Percentiles rank a stretch among this genome's conserved stretches.
These are phyloP conservation scores for Blumeriella jaapii DNA, from an alignment of 2,329 filamentous ascomycete species.

Conservation along the genomic window DNA sequence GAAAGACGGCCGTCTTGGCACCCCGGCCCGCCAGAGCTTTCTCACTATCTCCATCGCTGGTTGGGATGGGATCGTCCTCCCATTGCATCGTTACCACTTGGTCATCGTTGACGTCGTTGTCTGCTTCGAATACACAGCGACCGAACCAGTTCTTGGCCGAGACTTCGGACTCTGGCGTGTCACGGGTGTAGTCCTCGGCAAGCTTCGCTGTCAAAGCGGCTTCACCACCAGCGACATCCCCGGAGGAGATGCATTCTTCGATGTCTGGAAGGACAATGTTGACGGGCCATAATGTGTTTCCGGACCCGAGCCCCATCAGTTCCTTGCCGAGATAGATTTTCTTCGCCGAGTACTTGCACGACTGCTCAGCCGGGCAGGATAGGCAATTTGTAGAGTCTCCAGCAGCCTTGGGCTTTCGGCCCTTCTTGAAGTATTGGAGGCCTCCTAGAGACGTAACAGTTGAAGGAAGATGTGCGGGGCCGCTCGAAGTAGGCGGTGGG, in stretches of 20 bases:
- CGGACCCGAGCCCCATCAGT: conserved; percentile 45
- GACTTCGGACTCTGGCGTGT: conserved; percentile 36
- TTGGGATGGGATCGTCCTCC: conserved; percentile 53
- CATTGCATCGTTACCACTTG: conserved; percentile 81
- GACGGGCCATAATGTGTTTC: conserved; percentile 69
- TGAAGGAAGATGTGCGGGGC: conserved; percentile 58
- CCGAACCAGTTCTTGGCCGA: conserved; percentile 66
- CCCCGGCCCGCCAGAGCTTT: conserved; percentile 33
- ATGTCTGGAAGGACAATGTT: conserved; percentile 88
- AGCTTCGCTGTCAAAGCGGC: conserved; percentile 30
- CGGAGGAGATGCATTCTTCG: conserved; percentile 52
- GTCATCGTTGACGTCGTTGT: conserved; percentile 91
- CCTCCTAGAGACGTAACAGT: conserved; percentile 66
- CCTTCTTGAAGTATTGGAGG: conserved; percentile 65
- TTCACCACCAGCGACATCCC: conserved; percentile 38
- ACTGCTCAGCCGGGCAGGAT: conserved; percentile 59
- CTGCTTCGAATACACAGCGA: conserved; percentile 85
- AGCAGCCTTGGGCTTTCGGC: conserved; percentile 64
- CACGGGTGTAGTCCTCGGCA: conserved; percentile 41
- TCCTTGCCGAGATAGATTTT: conserved; percentile 47
- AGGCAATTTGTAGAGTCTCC: conserved; percentile 78
- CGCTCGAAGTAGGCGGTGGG: conserved; percentile 27
- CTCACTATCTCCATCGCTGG: conserved; percentile 9
- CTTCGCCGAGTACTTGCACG: conserved; percentile 77
- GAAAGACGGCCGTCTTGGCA: conserved; percentile 78